phyloP scores from a whole-genome alignment of 768 basidiomycete species.

The Lactarius trivialis region DNA sequence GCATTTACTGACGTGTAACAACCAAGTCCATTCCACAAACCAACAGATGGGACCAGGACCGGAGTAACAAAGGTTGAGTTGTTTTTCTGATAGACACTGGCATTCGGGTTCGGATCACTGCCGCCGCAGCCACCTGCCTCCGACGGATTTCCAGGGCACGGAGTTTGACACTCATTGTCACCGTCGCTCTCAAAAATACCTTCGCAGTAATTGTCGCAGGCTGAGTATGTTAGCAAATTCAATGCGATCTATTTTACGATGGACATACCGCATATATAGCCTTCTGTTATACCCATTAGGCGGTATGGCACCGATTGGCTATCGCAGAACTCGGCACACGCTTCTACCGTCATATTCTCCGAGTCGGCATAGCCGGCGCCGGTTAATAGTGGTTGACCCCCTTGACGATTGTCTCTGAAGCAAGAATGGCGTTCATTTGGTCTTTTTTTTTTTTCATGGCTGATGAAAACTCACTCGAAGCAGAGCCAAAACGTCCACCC shows the following conservation, averaged over 20 bases:
- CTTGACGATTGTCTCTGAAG: conserved; percentile 5
- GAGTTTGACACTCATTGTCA: conserved; percentile 37
- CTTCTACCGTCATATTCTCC: conserved; percentile 55
- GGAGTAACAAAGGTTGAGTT: conserved; percentile 42
- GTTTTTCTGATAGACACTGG: conserved; percentile 50
- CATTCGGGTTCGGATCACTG: no score
- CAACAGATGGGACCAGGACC: conserved; percentile 44
- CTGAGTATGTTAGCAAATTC: background rate
- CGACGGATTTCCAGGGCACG: conserved; percentile 52
- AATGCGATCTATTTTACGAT: background rate
- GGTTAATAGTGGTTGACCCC: conserved; percentile 39
- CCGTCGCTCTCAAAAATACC: conserved; percentile 40
- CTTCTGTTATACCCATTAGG: conserved; percentile 65
- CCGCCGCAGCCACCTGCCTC: conserved; percentile 54
- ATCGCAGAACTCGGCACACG: conserved; percentile 40
- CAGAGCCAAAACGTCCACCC: no score
- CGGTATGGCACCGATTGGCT: conserved; percentile 35
- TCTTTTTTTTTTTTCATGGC: no score
- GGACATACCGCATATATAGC: conserved; percentile 47
- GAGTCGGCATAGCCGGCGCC: conserved; percentile 41
- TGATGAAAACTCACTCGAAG: no score
- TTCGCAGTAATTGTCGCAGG: conserved; percentile 27
- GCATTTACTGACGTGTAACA: conserved; percentile 52
- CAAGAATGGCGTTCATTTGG: background rate
- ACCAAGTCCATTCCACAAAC: conserved; percentile 62